phyloP scores from a whole-genome alignment of 768 basidiomycete genomes.

The Mycena belliarum region DNA sequence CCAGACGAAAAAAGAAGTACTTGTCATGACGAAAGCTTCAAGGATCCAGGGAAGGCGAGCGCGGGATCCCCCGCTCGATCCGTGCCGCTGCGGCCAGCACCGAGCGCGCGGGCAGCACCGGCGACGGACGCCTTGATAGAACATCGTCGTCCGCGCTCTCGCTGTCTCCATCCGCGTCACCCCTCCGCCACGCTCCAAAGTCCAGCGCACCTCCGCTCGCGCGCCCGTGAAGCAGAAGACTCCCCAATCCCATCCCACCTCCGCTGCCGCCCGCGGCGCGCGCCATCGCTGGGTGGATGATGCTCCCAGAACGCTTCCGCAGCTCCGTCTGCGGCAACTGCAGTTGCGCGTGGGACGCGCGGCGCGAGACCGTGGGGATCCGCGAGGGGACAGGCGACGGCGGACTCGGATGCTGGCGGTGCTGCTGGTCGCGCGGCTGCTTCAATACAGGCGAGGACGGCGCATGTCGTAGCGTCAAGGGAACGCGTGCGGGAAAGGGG shows the following conservation, averaged over 20 bases:
- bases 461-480: constrained; percentile 22
- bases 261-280: constrained; percentile 22
- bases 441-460: constrained; percentile 31
- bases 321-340: constrained; percentile 28
- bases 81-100: constrained; percentile 32
- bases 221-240: constrained; percentile 22
- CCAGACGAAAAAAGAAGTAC: not conserved
- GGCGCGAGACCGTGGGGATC: constrained; percentile 22
- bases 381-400: constrained; percentile 18
- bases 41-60: constrained; percentile 5
- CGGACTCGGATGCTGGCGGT: constrained; percentile 13
- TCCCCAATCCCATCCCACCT: constrained; percentile 19
- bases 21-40: too few species aligned
- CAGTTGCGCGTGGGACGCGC: constrained; percentile 28
- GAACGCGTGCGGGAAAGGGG: constrained; percentile 15
- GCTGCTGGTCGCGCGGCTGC: not conserved
- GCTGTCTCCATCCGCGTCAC: constrained; percentile 10
- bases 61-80: constrained; percentile 27
- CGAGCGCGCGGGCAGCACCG: constrained; percentile 17
- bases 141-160: constrained; percentile 16
- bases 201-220: constrained; percentile 26
- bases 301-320: constrained; percentile 35
- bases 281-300: constrained; percentile 25
- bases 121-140: constrained; percentile 13
- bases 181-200: constrained; percentile 19